Conservation (phyloP, 2,329 filamentous ascomycete genomes). For the Fusarium marasasianum region DNA sequence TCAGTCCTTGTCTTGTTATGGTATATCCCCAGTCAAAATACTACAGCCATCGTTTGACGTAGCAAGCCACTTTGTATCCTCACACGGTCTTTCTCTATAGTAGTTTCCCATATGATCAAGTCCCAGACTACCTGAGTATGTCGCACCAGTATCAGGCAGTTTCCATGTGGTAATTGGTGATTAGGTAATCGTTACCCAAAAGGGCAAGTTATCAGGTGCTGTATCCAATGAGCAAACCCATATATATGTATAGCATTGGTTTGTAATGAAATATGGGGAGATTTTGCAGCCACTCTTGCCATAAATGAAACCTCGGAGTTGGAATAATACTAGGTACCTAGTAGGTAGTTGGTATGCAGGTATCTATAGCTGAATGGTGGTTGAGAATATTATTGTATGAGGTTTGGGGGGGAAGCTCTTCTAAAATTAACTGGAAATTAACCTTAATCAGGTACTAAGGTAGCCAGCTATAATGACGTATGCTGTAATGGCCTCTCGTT, state of each 20-base stretch:
- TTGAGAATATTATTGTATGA: background rate
- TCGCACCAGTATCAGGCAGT: background rate
- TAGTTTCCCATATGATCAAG: background rate
- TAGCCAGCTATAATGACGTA: background rate
- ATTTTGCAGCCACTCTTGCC: background rate
- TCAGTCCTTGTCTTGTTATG: background rate
- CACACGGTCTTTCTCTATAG: background rate
- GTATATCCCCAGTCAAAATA: background rate
- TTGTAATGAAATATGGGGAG: slow-evolving; percentile 21
- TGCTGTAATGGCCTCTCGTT: background rate
- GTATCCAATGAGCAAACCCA: slow-evolving; percentile 27
- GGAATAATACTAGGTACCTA: background rate
- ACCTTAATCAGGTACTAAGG: background rate
- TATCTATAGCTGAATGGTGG: background rate
- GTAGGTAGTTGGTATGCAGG: background rate
- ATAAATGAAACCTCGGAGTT: background rate
- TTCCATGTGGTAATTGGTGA: background rate
- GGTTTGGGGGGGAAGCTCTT: background rate
- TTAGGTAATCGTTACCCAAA: slow-evolving; percentile 26
- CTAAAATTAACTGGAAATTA: background rate
- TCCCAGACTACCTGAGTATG: background rate
- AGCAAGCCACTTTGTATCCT: background rate
- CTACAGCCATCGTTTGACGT: background rate
- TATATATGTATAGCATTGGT: slow-evolving; percentile 15
- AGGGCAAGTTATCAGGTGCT: slow-evolving; percentile 20